These are phyloP conservation scores for Sporobolomyces pararoseus DNA, from an alignment of 768 basidiomycete genomes.

Conservation along the genomic window DNA sequence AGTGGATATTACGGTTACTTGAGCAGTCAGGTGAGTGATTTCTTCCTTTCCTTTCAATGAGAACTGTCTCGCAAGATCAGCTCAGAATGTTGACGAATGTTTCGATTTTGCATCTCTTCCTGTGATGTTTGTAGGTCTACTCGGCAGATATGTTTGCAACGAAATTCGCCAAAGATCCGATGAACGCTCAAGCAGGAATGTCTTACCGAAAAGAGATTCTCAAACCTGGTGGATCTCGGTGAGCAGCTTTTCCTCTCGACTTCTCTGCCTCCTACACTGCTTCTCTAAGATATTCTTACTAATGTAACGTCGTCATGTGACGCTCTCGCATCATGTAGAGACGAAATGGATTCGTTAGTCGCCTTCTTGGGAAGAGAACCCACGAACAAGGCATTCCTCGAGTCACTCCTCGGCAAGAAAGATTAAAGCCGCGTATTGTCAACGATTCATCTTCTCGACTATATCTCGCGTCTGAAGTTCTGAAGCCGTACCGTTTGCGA, in stretches of 20 bases:
- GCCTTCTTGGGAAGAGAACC: conserved; percentile 75
- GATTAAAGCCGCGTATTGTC: too few species aligned
- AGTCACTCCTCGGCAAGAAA: conserved; percentile 32
- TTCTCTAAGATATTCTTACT: too few species aligned
- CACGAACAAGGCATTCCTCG: conserved; percentile 65
- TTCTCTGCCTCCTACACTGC: neutral
- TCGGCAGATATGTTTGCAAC: conserved; percentile 60
- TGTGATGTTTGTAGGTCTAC: conserved; percentile 69
- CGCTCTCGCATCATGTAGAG: conserved; percentile 50
- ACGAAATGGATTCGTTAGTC: conserved; percentile 74
- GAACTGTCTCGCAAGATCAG: too few species aligned
- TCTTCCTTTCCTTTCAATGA: too few species aligned
- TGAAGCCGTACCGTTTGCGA: too few species aligned
- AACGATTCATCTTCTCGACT: too few species aligned
- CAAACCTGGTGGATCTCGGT: conserved; percentile 61
- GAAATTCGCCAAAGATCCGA: conserved; percentile 74
- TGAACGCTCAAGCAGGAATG: conserved; percentile 62
- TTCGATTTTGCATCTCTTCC: conserved; percentile 47
- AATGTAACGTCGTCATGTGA: too few species aligned
- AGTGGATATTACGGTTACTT: conserved; percentile 31
- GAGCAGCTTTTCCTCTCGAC: neutral
- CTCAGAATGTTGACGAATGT: neutral
- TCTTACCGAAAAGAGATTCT: conserved; percentile 74
- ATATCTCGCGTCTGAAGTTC: too few species aligned
- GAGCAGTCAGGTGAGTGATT: neutral